These are phyloP conservation scores for Lomentospora prolificans DNA, from an alignment of 2,329 filamentous ascomycete genomes.

Conservation along the genomic window DNA sequence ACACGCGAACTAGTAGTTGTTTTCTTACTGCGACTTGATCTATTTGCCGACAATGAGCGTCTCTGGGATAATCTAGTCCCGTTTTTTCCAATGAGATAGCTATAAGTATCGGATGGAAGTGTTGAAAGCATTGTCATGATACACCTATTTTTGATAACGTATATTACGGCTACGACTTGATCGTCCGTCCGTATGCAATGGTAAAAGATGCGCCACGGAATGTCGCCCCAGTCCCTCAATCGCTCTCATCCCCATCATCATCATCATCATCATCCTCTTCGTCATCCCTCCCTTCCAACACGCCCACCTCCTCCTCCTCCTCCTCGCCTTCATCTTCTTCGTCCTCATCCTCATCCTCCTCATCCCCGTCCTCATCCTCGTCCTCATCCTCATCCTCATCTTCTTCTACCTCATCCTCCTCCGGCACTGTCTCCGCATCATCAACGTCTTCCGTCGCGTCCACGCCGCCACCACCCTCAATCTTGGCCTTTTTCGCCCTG, in stretches of 20 bases:
- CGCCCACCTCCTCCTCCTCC: conserved; percentile 7
- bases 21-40: too few species aligned
- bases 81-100: too few species aligned
- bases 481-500: conserved; percentile 34
- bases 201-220: too few species aligned
- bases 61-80: too few species aligned
- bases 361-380: conserved; percentile 20
- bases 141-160: too few species aligned
- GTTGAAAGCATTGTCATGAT: too few species aligned
- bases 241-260: conserved; percentile 33
- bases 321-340: conserved; percentile 11
- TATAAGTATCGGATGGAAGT: too few species aligned
- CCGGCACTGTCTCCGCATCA: conserved; percentile 31
- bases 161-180: too few species aligned
- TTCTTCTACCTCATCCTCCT: conserved; percentile 38
- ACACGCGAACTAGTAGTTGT: not conserved
- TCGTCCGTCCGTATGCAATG: too few species aligned
- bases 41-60: too few species aligned
- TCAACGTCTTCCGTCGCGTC: conserved; percentile 25
- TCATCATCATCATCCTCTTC: conserved; percentile 35
- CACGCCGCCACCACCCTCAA: conserved; percentile 27
- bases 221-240: conserved; percentile 9
- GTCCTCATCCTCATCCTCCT: conserved; percentile 9
- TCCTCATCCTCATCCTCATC: conserved; percentile 29
- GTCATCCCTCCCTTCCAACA: conserved; percentile 21